Percentiles rank a stretch among this genome's conserved stretches.
Evolutionary conservation across 495 filamentous ascomycete species (phyloP).

Genomic region (Cryomyces antarcticus): DNA sequence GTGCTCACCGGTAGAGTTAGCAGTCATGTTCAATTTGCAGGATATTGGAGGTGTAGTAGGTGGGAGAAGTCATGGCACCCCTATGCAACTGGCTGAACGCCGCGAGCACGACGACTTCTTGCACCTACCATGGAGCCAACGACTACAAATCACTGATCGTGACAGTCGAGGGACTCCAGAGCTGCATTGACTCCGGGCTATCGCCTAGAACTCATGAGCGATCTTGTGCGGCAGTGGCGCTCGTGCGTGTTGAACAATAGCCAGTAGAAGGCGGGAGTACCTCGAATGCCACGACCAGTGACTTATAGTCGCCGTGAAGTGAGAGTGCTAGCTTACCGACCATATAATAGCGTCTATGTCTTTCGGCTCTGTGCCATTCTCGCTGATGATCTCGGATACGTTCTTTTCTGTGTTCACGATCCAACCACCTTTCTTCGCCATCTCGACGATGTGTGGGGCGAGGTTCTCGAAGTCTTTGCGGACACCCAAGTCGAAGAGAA

Average conservation of each 20-base stretch:
- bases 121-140: too few relatives aligned
- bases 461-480: slow-evolving; percentile 29
- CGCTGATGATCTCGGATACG: slow-evolving; percentile 28
- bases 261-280: too few relatives aligned
- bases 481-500: slow-evolving; percentile 40
- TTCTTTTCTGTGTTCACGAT: slow-evolving; percentile 23
- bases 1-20: too few relatives aligned
- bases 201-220: slow-evolving; percentile 5
- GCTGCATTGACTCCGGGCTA: too few relatives aligned
- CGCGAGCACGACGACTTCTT: too few relatives aligned
- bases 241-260: too few relatives aligned
- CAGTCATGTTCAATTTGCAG: too few relatives aligned
- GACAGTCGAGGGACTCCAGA: too few relatives aligned
- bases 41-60: slow-evolving; percentile 28
- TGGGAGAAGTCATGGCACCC: slow-evolving; percentile 38
- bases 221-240: slow-evolving; percentile 6
- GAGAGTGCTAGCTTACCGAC: too few relatives aligned
- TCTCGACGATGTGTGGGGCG: slow-evolving; percentile 15
- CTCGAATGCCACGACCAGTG: too few relatives aligned
- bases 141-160: too few relatives aligned
- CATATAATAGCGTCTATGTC: slow-evolving; percentile 37
- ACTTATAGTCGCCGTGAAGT: too few relatives aligned
- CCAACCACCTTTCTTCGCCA: slow-evolving; percentile 9
- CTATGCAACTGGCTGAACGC: slow-evolving; percentile 40
- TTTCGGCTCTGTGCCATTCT: slow-evolving; percentile 22